Evolutionary conservation across 176 grass and related monocot species (phyloP), one percentile per base, ranked within the genome.

Genomic region (Cenchrus purpureus): DNA sequence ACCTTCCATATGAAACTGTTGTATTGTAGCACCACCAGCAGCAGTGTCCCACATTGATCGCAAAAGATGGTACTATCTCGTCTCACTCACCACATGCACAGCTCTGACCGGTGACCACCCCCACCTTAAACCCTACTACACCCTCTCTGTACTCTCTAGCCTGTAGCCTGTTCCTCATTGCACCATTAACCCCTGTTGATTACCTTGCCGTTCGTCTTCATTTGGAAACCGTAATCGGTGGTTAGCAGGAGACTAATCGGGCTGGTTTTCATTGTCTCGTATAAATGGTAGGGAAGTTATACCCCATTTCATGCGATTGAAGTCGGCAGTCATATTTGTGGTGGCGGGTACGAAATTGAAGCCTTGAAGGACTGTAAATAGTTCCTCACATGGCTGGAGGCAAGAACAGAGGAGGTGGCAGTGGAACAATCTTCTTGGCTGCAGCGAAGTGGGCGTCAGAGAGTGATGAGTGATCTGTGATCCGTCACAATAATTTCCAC

Each of bases 21-120:
- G 37, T 40, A 40, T 40, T 9, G 45, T 5, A 13, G 20, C 69
- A 19, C 28, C 22, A 37, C 1, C 51, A 4, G 3, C 53, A 57
- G 55, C 16, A 57, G 54, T 14, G 13, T 10, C 60, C 7, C 67
- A 85, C 87, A 89, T 54, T 81, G 52, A 81, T 60, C 50, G 66
- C 53, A 40, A 40, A 40, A 40, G 37, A 40, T 40, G 37, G 37
- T 40, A 40, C 37, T 40, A 31, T 80, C 13, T 77, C 73, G 2
- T 19, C 34, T 59, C 59, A 87, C 85, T 87, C 78, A 22, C 82
- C 88, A 86, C 88, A 89, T 89, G 83, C n/a, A 44, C 37, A 63
- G 15, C 70, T 75, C 57, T 57, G 74, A 79, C 57, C 58, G 40
- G n/a, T 71, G 43, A 48, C 43, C 68, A 22, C 10, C 68, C 68